Conservation (phyloP, 768 basidiomycete genomes). For the Lactarius tabidus region DNA sequence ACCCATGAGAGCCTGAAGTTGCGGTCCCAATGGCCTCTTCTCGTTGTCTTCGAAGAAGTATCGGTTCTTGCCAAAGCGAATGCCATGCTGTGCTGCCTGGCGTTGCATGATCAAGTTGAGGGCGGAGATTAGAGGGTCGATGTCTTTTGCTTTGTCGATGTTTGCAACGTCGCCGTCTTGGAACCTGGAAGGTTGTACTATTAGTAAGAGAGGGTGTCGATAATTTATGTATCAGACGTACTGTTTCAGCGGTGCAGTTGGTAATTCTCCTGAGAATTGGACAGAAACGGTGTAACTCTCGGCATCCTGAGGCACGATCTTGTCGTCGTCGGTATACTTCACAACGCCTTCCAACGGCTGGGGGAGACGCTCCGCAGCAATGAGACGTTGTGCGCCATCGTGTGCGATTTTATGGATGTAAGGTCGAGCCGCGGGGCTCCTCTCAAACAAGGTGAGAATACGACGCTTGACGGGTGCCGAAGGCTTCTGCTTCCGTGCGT, state of each 20-base stretch:
- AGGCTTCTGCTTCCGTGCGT: constrained; percentile 37
- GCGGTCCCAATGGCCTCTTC: constrained; percentile 33
- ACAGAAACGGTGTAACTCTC: constrained; percentile 43
- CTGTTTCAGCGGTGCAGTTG: constrained; percentile 32
- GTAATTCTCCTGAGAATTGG: constrained; percentile 32
- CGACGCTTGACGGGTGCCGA: constrained; percentile 40
- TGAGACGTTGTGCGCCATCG: constrained; percentile 40
- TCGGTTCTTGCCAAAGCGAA: constrained; percentile 60
- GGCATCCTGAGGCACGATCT: constrained; percentile 35
- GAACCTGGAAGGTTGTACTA: constrained; percentile 40
- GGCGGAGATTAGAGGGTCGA: constrained; percentile 55
- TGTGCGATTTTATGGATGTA: constrained; percentile 47
- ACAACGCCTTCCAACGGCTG: constrained; percentile 36
- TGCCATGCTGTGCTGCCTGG: constrained; percentile 49
- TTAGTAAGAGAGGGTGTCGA: not conserved
- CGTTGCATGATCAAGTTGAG: constrained; percentile 62
- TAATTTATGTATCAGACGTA: constrained; percentile 28
- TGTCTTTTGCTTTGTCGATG: constrained; percentile 45
- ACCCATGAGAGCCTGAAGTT: constrained; percentile 44
- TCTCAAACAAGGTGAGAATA: constrained; percentile 54
- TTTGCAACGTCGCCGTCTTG: constrained; percentile 53
- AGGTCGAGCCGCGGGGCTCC: constrained; percentile 34
- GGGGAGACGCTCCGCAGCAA: constrained; percentile 39
- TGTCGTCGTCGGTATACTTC: constrained; percentile 40
- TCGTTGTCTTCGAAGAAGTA: constrained; percentile 51